Conservation (phyloP, 2,329 filamentous ascomycete species). For the Ceratocystis alfenasii region DNA sequence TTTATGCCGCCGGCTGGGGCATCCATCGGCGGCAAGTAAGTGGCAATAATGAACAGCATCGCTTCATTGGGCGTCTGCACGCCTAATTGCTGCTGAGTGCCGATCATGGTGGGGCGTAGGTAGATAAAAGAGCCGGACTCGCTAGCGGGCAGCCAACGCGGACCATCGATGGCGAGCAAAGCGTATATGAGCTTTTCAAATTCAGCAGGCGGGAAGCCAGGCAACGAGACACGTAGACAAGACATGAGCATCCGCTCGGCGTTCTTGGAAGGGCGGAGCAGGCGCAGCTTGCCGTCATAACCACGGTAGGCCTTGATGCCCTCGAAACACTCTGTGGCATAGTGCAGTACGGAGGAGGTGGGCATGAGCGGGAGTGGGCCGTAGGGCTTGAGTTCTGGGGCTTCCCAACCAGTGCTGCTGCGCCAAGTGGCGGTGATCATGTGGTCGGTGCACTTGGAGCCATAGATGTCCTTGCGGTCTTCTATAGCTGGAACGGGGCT, state of each 20-base stretch:
- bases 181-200: conserved; percentile 61
- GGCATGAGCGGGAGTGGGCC: conserved; percentile 68
- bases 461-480: conserved; percentile 35
- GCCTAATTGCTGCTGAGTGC: conserved; percentile 66
- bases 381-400: conserved; percentile 64
- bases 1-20: conserved; percentile 47
- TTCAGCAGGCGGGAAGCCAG: conserved; percentile 57
- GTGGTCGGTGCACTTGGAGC: conserved; percentile 66
- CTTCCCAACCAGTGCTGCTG: conserved; percentile 53
- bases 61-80: conserved; percentile 70
- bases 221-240: conserved; percentile 57
- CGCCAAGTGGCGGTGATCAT: conserved; percentile 71
- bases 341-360: conserved; percentile 71
- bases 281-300: conserved; percentile 57
- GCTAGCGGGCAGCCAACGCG: conserved; percentile 65
- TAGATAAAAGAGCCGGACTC: conserved; percentile 64
- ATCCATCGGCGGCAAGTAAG: conserved; percentile 48
- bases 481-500: conserved; percentile 43
- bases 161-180: conserved; percentile 60
- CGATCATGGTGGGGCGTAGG: conserved; percentile 77
- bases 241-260: conserved; percentile 51
- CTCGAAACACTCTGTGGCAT: conserved; percentile 86
- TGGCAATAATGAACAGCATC: conserved; percentile 73
- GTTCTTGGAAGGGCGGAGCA: conserved; percentile 69
- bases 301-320: conserved; percentile 73